Conservation (phyloP, 2,329 filamentous ascomycete genomes). For the Colletotrichum caudatum region DNA sequence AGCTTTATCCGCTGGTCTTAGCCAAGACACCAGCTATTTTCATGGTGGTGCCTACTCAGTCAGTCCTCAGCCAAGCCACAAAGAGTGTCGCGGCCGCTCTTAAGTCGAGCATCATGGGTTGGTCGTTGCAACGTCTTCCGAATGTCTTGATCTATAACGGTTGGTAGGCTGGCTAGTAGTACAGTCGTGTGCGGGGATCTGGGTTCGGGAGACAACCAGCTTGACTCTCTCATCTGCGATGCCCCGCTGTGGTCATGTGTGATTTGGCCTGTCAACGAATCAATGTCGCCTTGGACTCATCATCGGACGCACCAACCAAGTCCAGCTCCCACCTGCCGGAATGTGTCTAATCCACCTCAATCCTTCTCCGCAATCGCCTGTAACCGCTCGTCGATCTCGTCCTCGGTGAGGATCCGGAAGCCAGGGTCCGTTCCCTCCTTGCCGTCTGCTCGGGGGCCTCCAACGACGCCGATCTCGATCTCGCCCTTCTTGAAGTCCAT, state of each 20-base stretch:
- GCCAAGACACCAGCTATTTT: conserved; percentile 25
- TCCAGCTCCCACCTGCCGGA: conserved; percentile 34
- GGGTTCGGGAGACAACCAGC: conserved; percentile 23
- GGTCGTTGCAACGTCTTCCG: conserved; percentile 33
- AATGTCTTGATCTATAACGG: conserved; percentile 47
- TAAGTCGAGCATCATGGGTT: conserved; percentile 12
- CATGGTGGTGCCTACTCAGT: conserved; percentile 14
- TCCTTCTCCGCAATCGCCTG: conserved; percentile 99
- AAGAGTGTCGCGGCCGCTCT: conserved; percentile 24
- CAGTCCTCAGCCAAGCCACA: conserved; percentile 42
- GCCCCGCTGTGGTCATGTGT: conserved; percentile 26
- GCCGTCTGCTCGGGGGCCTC: conserved; percentile 85
- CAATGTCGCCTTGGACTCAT: conserved; percentile 24
- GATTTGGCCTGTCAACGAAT: conserved; percentile 29
- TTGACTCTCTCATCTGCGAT: conserved; percentile 32
- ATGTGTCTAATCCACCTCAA: conserved; percentile 61
- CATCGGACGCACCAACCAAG: conserved; percentile 26
- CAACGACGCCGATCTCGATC: conserved; percentile 97
- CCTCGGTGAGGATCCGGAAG: conserved; percentile 92
- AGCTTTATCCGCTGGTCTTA: conserved; percentile 24
- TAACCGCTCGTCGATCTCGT: conserved; percentile 98
- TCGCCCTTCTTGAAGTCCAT: conserved; percentile 99
- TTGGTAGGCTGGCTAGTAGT: conserved; percentile 43
- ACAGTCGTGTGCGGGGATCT: conserved; percentile 38
- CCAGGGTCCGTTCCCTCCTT: conserved; percentile 81